Evolutionary conservation across 345 rosid genomes (phyloP).

Genomic region (Cardamine chenopodiifolia): DNA sequence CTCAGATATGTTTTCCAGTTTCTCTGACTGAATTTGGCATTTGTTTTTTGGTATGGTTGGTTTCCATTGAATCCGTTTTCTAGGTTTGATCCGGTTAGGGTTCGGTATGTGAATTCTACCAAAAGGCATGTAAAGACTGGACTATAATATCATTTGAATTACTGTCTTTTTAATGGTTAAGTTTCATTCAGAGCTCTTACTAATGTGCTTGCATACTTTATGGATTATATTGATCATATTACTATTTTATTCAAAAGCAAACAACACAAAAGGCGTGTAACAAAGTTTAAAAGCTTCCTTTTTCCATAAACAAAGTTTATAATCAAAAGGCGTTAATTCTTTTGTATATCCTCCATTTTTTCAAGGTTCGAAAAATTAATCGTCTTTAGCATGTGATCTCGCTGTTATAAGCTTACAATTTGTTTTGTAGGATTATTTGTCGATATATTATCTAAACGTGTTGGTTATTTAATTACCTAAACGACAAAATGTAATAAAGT

Average conservation of each 20-base stretch:
- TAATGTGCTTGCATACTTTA: not conserved
- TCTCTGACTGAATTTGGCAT: not conserved
- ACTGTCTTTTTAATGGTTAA: not conserved
- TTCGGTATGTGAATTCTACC: conserved; percentile 17
- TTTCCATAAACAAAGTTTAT: not conserved
- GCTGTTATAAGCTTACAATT: not conserved
- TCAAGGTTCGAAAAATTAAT: not conserved
- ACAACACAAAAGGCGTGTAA: no score
- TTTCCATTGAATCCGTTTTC: not conserved
- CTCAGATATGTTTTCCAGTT: not conserved
- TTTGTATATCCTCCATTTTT: not conserved
- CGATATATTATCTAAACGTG: not conserved
- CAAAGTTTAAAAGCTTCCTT: not conserved
- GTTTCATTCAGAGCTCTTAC: not conserved
- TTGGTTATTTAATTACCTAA: not conserved
- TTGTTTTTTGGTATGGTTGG: not conserved
- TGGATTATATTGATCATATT: not conserved
- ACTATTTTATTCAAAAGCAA: not conserved
- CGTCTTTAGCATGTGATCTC: not conserved
- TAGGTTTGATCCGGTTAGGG: not conserved
- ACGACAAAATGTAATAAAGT: not conserved
- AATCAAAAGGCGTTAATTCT: not conserved
- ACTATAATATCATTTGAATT: not conserved
- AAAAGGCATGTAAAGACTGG: no score
- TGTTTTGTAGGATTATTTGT: not conserved